These are phyloP conservation scores for Calonectria hawksworthii DNA, from an alignment of 2,329 filamentous ascomycete genomes.

Conservation along the genomic window DNA sequence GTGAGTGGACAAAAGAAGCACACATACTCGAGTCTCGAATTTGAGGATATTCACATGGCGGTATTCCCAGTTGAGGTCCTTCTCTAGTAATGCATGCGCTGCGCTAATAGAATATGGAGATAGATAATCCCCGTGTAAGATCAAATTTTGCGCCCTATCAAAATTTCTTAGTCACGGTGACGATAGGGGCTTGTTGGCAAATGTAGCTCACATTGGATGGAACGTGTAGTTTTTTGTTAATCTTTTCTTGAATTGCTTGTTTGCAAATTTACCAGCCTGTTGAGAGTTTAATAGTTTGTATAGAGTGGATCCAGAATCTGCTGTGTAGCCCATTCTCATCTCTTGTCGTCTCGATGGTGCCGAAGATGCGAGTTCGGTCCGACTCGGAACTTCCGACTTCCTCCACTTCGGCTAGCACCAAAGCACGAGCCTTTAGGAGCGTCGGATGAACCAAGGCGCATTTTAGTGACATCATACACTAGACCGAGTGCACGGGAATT, in stretches of 20 bases:
- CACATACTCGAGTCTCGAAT: background rate
- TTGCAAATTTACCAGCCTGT: background rate
- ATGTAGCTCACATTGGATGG: background rate
- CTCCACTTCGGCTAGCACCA: background rate
- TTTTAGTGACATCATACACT: background rate
- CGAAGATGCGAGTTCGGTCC: background rate
- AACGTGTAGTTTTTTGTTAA: too few relatives aligned
- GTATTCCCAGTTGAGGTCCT: background rate
- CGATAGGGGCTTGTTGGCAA: too few relatives aligned
- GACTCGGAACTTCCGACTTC: background rate
- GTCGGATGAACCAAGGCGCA: background rate
- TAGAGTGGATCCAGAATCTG: background rate
- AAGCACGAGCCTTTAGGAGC: background rate
- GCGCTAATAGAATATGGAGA: background rate
- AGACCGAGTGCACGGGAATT: background rate
- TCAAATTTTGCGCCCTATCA: background rate
- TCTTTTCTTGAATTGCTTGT: too few relatives aligned
- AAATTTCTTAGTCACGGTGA: background rate
- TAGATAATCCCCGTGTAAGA: background rate
- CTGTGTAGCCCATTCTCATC: background rate
- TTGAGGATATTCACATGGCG: background rate
- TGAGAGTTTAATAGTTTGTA: background rate
- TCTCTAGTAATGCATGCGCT: background rate
- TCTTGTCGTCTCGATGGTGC: background rate
- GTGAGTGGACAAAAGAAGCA: background rate